Evolutionary conservation across 2,329 filamentous ascomycete genomes (phyloP).

Genomic region (Sordariomycetes sp.): DNA sequence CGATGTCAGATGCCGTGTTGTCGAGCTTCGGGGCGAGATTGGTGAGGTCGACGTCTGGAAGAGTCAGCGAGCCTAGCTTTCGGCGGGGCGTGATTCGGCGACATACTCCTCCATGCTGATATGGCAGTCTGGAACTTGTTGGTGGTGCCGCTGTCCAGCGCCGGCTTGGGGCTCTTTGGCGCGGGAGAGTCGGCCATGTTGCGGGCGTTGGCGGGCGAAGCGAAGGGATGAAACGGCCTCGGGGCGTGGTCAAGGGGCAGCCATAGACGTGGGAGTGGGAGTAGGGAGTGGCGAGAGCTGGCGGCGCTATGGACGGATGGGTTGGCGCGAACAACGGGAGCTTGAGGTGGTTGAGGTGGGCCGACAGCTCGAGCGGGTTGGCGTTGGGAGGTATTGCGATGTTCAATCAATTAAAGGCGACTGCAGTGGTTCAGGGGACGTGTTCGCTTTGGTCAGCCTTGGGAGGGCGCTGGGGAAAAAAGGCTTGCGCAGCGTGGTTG

Average conservation of each 20-base stretch:
- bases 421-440: background rate
- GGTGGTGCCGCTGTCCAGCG: background rate
- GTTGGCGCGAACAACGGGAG: background rate
- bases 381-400: background rate
- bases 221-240: background rate
- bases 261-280: background rate
- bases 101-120: constrained; percentile 83
- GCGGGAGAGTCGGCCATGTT: constrained; percentile 1
- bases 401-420: too few relatives aligned
- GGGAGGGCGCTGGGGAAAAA: background rate
- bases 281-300: background rate
- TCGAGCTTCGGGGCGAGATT: constrained; percentile 78
- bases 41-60: constrained; percentile 73
- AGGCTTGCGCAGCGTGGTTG: background rate
- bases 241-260: background rate
- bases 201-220: background rate
- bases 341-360: background rate
- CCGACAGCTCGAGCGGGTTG: background rate
- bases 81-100: background rate
- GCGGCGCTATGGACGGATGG: background rate
- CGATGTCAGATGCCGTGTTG: constrained; percentile 88
- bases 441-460: background rate
- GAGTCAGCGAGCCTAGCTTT: background rate
- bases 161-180: background rate
- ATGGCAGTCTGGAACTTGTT: constrained; percentile 95